Base-by-base conservation (phyloP, 2,329 filamentous ascomycete genomes). In the Thielaviopsis musarum region DNA sequence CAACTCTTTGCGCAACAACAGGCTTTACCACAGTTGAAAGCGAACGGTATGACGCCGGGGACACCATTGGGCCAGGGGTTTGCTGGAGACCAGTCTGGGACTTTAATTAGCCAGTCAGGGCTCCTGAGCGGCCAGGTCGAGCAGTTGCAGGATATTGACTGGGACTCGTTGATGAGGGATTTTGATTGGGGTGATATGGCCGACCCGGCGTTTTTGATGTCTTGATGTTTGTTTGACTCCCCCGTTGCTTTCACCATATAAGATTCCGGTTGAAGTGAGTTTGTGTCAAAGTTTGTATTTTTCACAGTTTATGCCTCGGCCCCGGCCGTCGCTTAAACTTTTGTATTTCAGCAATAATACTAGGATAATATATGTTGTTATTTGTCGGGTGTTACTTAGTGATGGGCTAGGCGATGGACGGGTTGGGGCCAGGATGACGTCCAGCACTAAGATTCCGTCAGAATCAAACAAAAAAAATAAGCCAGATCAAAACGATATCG, bases 131-230 rank as follows among this genome's bases (percentile, higher is more conserved):
- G 57, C 12, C 63, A 67, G 4, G 28, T 28, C 5, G 72, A 75
- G 56, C 66, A 67, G 2, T 68, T 76, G 30, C 72, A 75, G 56
- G 71, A 75, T 52, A 70, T 77, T 49, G 75, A 78, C 65, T 77
- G 75, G 75, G 71, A 73, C 61, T 72, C 75, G 59, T 72, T 77
- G 34, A 73, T 77, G 70, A 73, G 76, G 59, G 75, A 77, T 53
- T 76, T 77, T 64, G 74, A 75, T 61, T 76, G 74, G 75, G 66
- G 54, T 24, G 60, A 62, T 26, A 34, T 55, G 5, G 22, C 54
- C 1, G 60, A 57, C 51, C n/a, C 60, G 17, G 34, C 13, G 5
- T 65, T 58, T 59, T 38, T 30, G 17, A 56, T 59, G 48, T 26
- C 51, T 34, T 34, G 30, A 34, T 34, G 9, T 9, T 10, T 12